Base-by-base conservation (phyloP, 257 asterid species). In the Sherardia arvensis region DNA sequence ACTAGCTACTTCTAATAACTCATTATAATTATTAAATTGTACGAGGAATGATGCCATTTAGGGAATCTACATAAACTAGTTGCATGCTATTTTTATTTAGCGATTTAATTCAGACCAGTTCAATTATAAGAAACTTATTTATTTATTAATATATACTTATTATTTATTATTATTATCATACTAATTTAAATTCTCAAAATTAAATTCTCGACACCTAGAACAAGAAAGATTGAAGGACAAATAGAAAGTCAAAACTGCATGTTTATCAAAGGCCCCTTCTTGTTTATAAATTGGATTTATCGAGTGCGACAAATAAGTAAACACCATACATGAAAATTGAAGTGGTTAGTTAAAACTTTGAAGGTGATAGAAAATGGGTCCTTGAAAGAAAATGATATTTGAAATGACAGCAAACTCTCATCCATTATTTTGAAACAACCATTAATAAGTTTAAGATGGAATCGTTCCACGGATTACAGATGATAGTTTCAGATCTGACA, bases 341-440 rank as follows among this genome's bases (percentile, higher is more conserved):
- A 65, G 67, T 60, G 63, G 75, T 61, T 66, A 64, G 78, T 74
- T 69, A 70, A 26, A 40, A 30, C 53, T 17, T 17, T 12, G 32
- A 64, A 30, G 9, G 3, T 5, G 30, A 26, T 10, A 28, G 33
- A 59, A 26, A 69, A 32, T 43, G 20, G 21, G 8, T 22, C 22
- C 8, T 21, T 45, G 21, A 17, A 36, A 48, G 43, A 40, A 34
- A 29, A 7, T 15, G 61, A 36, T 47, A 47, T 27, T 49, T n/a
- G 76, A 71, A 62, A 71, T 56, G 76, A 75, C 71, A 76, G 0
- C 53, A 45, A 30, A 43, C 10, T n/a, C 27, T 1, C 11, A 27
- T 3, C 17, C 20, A 43, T 43, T 38, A 9, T 38, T 38, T 38
- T 38, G 15, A 38, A 38, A 38, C 9, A 12, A 8, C 14, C 8